phyloP scores from a whole-genome alignment of 306 rosid genomes.

The Medicago lupulina region DNA sequence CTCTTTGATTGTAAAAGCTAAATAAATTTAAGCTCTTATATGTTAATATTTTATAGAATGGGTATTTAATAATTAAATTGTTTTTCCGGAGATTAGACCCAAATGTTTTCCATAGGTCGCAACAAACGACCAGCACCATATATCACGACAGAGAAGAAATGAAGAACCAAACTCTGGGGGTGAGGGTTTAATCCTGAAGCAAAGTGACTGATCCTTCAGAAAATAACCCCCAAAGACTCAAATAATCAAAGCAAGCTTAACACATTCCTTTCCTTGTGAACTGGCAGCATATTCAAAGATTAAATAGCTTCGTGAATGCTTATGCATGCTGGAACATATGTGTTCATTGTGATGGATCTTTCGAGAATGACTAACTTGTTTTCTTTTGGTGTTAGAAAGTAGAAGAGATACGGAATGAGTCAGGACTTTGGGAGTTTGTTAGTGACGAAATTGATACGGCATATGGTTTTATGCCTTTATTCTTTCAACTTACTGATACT shows the following conservation, averaged over 20 bases:
- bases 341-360: no score
- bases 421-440: no score
- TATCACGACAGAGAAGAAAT: conserved; percentile 88
- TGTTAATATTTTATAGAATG: neutral
- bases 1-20: neutral
- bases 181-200: conserved; percentile 95
- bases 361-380: no score
- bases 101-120: conserved; percentile 43
- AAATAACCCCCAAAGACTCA: conserved; percentile 86
- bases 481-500: no score
- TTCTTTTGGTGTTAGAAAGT: no score
- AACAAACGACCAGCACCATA: conserved; percentile 86
- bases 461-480: no score
- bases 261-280: conserved; percentile 92
- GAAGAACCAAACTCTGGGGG: conserved; percentile 86
- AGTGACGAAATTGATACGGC: no score
- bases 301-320: no score
- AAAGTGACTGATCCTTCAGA: conserved; percentile 82
- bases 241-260: conserved; percentile 93
- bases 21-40: conserved; percentile 1
- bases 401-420: no score
- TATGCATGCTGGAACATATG: no score
- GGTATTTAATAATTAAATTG: neutral
- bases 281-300: no score
- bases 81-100: neutral